A percentile compares a stretch with the other conserved stretches of the same genome.
phyloP scores from a whole-genome alignment of 208 protist species.

The Crithidia brevicula region DNA sequence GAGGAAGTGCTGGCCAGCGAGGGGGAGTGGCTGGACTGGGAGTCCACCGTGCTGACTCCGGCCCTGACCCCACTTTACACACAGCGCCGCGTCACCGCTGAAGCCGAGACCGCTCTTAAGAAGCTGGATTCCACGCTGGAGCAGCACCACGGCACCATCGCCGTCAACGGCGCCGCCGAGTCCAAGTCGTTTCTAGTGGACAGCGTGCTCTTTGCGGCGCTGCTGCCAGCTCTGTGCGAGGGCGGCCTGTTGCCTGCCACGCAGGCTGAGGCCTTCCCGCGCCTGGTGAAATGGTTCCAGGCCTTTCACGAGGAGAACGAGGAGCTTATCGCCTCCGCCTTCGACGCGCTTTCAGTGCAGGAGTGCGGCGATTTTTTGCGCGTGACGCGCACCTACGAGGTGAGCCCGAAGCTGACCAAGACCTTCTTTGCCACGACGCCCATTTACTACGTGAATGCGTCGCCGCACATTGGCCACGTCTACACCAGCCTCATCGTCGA shows the following conservation, averaged over 20 bases:
- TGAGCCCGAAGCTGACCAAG: conserved; percentile 72
- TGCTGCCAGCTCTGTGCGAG: conserved; percentile 85
- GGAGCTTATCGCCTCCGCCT: conserved; percentile 62
- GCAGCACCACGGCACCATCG: conserved; percentile 42
- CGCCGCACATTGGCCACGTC: conserved; percentile 93
- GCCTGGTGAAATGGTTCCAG: conserved; percentile 78
- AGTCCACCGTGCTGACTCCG: conserved; percentile 64
- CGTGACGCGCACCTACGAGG: conserved; percentile 66
- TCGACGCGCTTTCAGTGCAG: conserved; percentile 77
- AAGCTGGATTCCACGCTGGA: conserved; percentile 60
- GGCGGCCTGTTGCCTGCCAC: conserved; percentile 63
- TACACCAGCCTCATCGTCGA: conserved; percentile 92
- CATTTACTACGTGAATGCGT: conserved; percentile 94
- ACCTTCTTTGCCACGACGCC: conserved; percentile 89
- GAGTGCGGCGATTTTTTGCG: conserved; percentile 85
- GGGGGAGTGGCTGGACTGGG: conserved; percentile 86
- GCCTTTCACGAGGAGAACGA: conserved; percentile 55
- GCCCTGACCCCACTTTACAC: conserved; percentile 74
- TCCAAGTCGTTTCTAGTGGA: conserved; percentile 73
- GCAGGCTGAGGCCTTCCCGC: conserved; percentile 50
- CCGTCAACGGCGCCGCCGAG: conserved; percentile 13
- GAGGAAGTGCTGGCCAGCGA: conserved; percentile 55
- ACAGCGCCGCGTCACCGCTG: conserved; percentile 57
- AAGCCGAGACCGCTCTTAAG: conserved; percentile 50
- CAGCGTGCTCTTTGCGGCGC: conserved; percentile 65